Evolutionary conservation across 768 basidiomycete species (phyloP).

Genomic region (Amanita fuliginea): DNA sequence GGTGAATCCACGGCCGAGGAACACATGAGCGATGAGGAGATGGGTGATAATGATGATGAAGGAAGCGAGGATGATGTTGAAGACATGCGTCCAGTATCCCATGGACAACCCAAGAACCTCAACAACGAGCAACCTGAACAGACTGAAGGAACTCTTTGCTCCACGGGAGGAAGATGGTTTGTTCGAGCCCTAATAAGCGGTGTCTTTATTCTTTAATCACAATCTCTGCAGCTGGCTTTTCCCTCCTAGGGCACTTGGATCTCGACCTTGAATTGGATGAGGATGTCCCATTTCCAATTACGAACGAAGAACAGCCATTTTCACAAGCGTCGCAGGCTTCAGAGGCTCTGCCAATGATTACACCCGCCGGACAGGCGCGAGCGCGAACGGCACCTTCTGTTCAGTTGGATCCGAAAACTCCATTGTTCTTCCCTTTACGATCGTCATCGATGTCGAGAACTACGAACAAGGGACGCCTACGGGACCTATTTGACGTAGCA

Average conservation of each 20-base stretch:
- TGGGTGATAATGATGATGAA: constrained; percentile 5
- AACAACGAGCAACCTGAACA: constrained; percentile 13
- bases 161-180: constrained; percentile 59
- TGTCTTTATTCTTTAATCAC: background rate
- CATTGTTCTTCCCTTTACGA: constrained; percentile 53
- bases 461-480: constrained; percentile 21
- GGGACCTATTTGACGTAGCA: constrained; percentile 38
- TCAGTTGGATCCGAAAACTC: constrained; percentile 39
- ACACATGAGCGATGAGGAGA: constrained; percentile 11
- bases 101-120: background rate
- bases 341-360: constrained; percentile 5
- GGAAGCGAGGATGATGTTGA: constrained; percentile 10
- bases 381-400: constrained; percentile 12
- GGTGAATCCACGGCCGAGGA: constrained; percentile 9
- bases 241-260: constrained; percentile 62
- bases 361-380: background rate
- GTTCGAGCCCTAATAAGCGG: constrained; percentile 6
- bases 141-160: constrained; percentile 66
- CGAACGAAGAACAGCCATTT: constrained; percentile 11
- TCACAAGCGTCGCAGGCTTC: constrained; percentile 8
- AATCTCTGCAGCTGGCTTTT: constrained; percentile 44
- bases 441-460: constrained; percentile 8
- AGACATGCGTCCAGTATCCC: background rate
- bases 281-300: constrained; percentile 26
- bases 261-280: constrained; percentile 63